Conservation (phyloP, 768 basidiomycete genomes). For the Leccinum boreale region DNA sequence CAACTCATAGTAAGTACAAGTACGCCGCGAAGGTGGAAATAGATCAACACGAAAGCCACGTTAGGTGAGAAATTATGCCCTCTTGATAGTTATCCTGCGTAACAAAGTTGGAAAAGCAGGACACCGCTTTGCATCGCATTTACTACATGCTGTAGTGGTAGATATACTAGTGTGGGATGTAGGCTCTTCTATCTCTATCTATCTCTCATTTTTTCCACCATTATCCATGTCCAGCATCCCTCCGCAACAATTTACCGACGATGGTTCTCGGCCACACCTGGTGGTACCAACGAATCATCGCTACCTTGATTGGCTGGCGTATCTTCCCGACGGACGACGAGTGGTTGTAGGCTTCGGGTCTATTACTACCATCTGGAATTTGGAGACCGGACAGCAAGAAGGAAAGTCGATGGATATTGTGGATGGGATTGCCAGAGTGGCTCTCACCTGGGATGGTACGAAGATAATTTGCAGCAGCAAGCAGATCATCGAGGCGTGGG, state of each 20-base stretch:
- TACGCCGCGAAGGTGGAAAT: too few relatives aligned
- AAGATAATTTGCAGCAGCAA: not conserved
- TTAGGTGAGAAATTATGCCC: too few relatives aligned
- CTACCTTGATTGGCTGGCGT: not conserved
- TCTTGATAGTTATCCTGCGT: too few relatives aligned
- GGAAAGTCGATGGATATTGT: not conserved
- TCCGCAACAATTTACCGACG: not conserved
- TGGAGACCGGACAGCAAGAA: conserved; percentile 4
- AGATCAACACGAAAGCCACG: too few relatives aligned
- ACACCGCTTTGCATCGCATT: too few relatives aligned
- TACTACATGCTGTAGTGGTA: too few relatives aligned
- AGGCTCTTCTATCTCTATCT: too few relatives aligned
- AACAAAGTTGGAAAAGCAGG: too few relatives aligned
- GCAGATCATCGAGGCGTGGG: not conserved
- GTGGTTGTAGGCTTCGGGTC: not conserved
- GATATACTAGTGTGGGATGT: too few relatives aligned
- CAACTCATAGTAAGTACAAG: too few relatives aligned
- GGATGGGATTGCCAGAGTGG: not conserved
- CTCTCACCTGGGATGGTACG: not conserved
- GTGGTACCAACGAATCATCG: not conserved
- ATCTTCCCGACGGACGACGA: conserved; percentile 5
- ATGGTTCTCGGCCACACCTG: not conserved
- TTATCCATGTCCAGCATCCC: too few relatives aligned
- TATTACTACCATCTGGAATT: not conserved
- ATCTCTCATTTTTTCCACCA: too few relatives aligned